These are phyloP conservation scores for Gardenia jasminoides DNA, from an alignment of 257 asterid species.

Conservation along the genomic window DNA sequence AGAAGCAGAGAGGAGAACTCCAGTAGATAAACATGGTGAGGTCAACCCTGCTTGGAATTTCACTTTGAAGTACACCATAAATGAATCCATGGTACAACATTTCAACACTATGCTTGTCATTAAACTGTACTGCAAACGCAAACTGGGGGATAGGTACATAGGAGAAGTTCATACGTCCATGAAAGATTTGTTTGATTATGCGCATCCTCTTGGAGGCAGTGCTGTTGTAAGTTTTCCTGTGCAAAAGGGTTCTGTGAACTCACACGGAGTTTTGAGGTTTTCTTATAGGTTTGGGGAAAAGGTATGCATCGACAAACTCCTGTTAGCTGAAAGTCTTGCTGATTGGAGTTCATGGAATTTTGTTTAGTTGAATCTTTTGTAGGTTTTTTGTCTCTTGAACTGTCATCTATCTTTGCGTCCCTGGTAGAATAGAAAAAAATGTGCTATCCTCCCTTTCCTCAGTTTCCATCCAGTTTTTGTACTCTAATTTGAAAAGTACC, in stretches of 20 bases:
- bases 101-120: constrained; percentile 50
- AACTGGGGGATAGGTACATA: constrained; percentile 61
- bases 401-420: no score
- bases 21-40: constrained; percentile 55
- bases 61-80: constrained; percentile 47
- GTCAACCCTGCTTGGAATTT: constrained; percentile 73
- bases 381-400: no score
- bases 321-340: constrained; percentile 46
- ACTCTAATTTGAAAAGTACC: no score
- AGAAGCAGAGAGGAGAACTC: constrained; percentile 40
- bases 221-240: constrained; percentile 51
- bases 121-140: constrained; percentile 64
- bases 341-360: constrained; percentile 17
- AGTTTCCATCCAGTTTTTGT: no score
- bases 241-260: constrained; percentile 49
- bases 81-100: constrained; percentile 45
- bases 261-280: constrained; percentile 58
- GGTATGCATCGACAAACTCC: constrained; percentile 46
- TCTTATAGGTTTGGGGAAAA: constrained; percentile 62
- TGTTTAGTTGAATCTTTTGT: not conserved
- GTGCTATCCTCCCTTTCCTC: no score
- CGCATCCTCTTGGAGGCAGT: constrained; percentile 42
- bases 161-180: constrained; percentile 62
- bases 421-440: no score
- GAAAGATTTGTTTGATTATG: constrained; percentile 57